Base-by-base conservation (phyloP, 2,329 filamentous ascomycete species). In the Keithomyces neogunnii region DNA sequence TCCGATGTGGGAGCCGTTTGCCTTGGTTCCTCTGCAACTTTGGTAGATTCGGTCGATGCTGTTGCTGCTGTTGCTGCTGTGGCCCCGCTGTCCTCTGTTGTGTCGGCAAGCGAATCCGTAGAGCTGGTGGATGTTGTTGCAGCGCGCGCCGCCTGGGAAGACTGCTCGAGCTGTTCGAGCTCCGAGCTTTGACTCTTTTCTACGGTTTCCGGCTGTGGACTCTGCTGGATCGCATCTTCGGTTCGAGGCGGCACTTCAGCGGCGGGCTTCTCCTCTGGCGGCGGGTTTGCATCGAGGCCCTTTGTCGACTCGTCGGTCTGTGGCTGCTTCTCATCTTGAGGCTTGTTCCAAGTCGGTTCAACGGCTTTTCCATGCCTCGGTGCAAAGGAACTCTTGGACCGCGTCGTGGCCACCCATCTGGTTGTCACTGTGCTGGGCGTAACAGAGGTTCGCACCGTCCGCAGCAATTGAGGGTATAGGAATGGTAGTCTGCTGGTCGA, bases 401-500 rank as follows among this genome's bases (percentile, higher is more conserved):
- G 66, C 50, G 75, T 66, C 11, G 56, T 61, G 45, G 51, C 71
- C 66, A 59, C 70, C 63, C 52, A 51, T 51, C 52, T 52, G 5
- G 46, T 31, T 6, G 46, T 29, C 7, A 43, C 36, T 6, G 46
- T n/a, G 19, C 44, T 46, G 19, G 32, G 32, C 2, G 19, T 33
- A 30, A 42, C 39, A 29, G 30, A 31, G 3, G 46, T 39, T 46
- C 55, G 49, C 55, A 73, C 56, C 13, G 75, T 72, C 50, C 82
- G 80, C 66, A 85, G 79, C 50, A 88, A 67, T 58, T 82, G 81
- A 45, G 85, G 84, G 58, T 86, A 88, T 19, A 88, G 72, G 61
- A 88, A 88, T 13, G 80, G 79, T 53, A 88, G 72, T 60, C 84
- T 76, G 54, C 73, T 71, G 29, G 78, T 74, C 56, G 83, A 75